Conservation (phyloP, 441 rosid genomes). For the Aleurites moluccanus region DNA sequence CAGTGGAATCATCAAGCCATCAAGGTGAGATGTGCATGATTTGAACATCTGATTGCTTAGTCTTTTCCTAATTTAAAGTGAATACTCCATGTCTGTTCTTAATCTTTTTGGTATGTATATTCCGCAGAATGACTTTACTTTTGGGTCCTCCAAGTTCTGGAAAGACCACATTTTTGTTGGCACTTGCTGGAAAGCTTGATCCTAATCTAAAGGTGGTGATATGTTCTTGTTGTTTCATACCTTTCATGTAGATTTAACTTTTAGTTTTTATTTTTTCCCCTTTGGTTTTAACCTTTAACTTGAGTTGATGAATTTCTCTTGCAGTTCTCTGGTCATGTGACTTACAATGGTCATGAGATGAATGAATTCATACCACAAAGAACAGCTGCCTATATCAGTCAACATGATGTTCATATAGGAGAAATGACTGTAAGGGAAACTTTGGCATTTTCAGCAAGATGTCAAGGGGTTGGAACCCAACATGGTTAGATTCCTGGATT, state of each 20-base stretch:
- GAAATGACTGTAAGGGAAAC: conserved; percentile 35
- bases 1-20: conserved; percentile 14
- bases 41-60: background rate
- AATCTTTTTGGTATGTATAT: background rate
- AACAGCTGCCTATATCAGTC: conserved; percentile 30
- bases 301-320: background rate
- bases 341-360: conserved; percentile 28
- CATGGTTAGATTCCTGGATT: conserved; percentile 12
- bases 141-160: conserved; percentile 33
- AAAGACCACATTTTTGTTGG: conserved; percentile 28
- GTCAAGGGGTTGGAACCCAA: conserved; percentile 25
- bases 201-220: conserved; percentile 21
- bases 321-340: conserved; percentile 26
- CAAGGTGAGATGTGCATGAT: background rate
- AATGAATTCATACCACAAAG: conserved; percentile 27
- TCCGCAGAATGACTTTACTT: conserved; percentile 49
- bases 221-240: background rate
- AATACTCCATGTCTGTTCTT: background rate
- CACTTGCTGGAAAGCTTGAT: conserved; percentile 33
- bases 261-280: background rate
- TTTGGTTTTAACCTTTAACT: background rate
- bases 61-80: background rate
- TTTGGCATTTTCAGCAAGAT: conserved; percentile 26
- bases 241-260: background rate
- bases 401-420: conserved; percentile 25